Evolutionary conservation across 1,284 basidiomycete species (phyloP).

Genomic region (Sparassis latifolia): DNA sequence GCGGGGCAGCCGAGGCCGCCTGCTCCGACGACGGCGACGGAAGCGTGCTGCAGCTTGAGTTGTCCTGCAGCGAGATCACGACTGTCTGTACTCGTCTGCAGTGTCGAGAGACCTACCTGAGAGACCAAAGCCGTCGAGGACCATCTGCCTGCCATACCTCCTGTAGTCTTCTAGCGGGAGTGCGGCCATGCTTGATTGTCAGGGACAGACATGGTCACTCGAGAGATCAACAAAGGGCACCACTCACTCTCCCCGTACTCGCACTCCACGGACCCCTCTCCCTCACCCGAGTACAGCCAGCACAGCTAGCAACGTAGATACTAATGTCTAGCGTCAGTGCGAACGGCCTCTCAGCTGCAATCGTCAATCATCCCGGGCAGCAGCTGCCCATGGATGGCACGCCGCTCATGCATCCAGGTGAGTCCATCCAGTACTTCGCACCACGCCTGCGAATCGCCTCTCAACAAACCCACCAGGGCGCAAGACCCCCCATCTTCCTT

Average conservation of each 20-base stretch:
- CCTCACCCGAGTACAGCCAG: too few relatives aligned
- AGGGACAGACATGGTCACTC: too few relatives aligned
- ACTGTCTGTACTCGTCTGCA: neutral
- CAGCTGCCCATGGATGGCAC: conserved; percentile 24
- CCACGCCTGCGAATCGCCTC: neutral
- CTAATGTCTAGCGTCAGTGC: conserved; percentile 3
- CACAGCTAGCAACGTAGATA: too few relatives aligned
- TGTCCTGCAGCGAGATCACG: conserved; percentile 56
- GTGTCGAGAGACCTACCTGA: conserved; percentile 40
- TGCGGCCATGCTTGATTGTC: neutral
- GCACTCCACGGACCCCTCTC: too few relatives aligned
- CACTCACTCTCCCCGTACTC: too few relatives aligned
- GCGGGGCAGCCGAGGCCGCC: conserved; percentile 96
- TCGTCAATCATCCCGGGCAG: neutral
- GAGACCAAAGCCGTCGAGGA: conserved; percentile 85
- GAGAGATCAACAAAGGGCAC: too few relatives aligned
- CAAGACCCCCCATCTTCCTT: conserved; percentile 46
- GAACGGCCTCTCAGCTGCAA: neutral
- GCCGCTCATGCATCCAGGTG: conserved; percentile 32
- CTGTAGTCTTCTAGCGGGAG: conserved; percentile 62
- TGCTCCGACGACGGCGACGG: conserved; percentile 87
- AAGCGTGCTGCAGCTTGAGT: conserved; percentile 68
- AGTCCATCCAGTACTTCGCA: conserved; percentile 6
- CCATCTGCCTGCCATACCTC: conserved; percentile 97
- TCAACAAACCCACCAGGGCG: conserved; percentile 20